phyloP scores from a whole-genome alignment of 2,329 filamentous ascomycete genomes.

The Alternaria longipes region DNA sequence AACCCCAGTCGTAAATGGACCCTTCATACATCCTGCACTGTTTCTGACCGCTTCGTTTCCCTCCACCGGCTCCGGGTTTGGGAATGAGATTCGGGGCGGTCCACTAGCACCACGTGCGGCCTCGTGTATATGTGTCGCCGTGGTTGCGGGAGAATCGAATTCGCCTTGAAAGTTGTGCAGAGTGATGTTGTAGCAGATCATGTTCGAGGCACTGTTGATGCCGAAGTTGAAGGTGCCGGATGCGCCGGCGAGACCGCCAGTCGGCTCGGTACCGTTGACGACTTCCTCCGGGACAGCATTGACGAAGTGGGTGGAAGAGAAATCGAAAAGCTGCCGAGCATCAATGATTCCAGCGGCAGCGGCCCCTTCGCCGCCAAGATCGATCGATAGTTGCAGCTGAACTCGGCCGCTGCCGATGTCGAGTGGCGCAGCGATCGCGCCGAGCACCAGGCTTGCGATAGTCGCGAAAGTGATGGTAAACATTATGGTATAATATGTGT shows the following conservation, averaged over 20 bases:
- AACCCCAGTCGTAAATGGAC: conserved; percentile 38
- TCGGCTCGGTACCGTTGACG: conserved; percentile 56
- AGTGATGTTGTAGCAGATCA: conserved; percentile 62
- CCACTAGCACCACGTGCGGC: conserved; percentile 57
- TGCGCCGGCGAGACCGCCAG: conserved; percentile 57
- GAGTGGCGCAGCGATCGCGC: conserved; percentile 24
- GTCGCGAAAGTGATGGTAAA: conserved; percentile 21
- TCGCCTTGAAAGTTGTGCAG: conserved; percentile 61
- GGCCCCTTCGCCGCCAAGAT: conserved; percentile 21
- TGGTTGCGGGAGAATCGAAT: conserved; percentile 62
- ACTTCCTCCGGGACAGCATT: conserved; percentile 61
- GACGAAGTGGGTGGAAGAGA: conserved; percentile 62
- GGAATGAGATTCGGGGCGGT: conserved; percentile 57
- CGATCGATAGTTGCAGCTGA: conserved; percentile 29
- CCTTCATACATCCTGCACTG: conserved; percentile 38
- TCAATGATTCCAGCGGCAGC: conserved; percentile 12
- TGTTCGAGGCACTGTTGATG: conserved; percentile 58
- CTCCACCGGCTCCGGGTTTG: conserved; percentile 32
- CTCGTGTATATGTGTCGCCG: conserved; percentile 67
- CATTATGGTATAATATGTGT: conserved; percentile 23
- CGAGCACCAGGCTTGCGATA: conserved; percentile 22
- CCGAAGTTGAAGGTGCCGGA: conserved; percentile 62
- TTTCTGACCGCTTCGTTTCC: conserved; percentile 24
- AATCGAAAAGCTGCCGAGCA: conserved; percentile 43
- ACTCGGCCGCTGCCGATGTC: conserved; percentile 26